Conservation (phyloP, 2,329 filamentous ascomycete genomes). For the Blumeriella jaapii region DNA sequence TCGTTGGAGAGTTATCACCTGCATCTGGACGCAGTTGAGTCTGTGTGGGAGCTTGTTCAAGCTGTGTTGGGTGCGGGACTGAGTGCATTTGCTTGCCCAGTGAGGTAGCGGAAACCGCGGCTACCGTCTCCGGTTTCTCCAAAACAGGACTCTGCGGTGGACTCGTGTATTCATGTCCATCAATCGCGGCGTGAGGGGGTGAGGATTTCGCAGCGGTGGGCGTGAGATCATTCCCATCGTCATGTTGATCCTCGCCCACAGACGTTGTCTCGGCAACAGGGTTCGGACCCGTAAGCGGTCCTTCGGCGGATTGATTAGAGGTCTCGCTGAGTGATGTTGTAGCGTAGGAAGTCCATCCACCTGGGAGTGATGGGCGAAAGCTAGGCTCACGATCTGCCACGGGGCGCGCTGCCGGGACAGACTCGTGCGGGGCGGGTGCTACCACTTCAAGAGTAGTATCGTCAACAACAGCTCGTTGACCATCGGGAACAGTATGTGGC, state of each 20-base stretch:
- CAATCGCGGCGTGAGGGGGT: constrained; percentile 30
- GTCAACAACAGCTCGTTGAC: constrained; percentile 34
- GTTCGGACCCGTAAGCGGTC: no score
- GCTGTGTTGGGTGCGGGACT: constrained; percentile 17
- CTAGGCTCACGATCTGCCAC: constrained; percentile 18
- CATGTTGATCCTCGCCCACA: constrained; percentile 3
- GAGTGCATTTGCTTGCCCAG: no score
- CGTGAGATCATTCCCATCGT: constrained; percentile 16
- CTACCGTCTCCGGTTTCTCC: no score
- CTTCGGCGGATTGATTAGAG: constrained; percentile 3
- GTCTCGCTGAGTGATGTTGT: constrained; percentile 16
- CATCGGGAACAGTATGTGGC: constrained; percentile 30
- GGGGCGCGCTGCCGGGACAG: constrained; percentile 14
- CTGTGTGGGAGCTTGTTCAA: constrained; percentile 15
- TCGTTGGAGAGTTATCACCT: constrained; percentile 24
- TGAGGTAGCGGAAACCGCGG: no score
- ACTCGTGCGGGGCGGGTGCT: constrained; percentile 6
- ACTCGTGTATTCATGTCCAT: constrained; percentile 15
- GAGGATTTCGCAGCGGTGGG: constrained; percentile 19
- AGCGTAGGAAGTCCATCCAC: constrained; percentile 25
- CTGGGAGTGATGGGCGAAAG: constrained; percentile 24
- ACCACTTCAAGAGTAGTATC: constrained; percentile 25
- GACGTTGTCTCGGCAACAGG: constrained; percentile 5
- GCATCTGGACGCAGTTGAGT: constrained; percentile 18
- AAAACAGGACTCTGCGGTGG: no score